A percentile compares a stretch with the other conserved stretches of the same genome.
Evolutionary conservation across 2,329 filamentous ascomycete genomes (phyloP).

Genomic region (Parafenestella ontariensis): DNA sequence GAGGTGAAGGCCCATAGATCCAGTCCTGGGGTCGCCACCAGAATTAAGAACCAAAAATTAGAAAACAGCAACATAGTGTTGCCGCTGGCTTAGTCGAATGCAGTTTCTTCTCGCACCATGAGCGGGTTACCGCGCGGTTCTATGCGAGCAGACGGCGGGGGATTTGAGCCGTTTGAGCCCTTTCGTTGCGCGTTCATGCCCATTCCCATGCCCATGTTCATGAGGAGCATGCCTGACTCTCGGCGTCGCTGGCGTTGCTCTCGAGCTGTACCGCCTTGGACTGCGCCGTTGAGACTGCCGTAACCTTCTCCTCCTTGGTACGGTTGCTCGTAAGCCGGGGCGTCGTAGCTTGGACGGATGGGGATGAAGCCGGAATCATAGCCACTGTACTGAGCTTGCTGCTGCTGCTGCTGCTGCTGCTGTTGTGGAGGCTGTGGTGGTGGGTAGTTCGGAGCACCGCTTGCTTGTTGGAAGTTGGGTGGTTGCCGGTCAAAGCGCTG

Average conservation of each 20-base stretch:
- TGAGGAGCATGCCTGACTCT: conserved; percentile 50
- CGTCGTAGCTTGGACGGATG: conserved; percentile 59
- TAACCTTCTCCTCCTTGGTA: conserved; percentile 40
- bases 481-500: conserved; percentile 35
- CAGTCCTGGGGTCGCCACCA: conserved; percentile 34
- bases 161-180: conserved; percentile 39
- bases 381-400: conserved; percentile 35
- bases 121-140: conserved; percentile 29
- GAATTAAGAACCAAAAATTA: conserved; percentile 44
- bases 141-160: conserved; percentile 34
- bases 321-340: conserved; percentile 37
- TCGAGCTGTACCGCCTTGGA: conserved; percentile 32
- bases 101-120: conserved; percentile 39
- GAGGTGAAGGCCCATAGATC: conserved; percentile 29
- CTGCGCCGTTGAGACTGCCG: conserved; percentile 44
- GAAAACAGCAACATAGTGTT: no score
- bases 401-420: conserved; percentile 28
- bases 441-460: conserved; percentile 29
- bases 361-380: conserved; percentile 61
- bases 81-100: conserved; percentile 34
- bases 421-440: conserved; percentile 36
- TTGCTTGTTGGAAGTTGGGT: conserved; percentile 30
- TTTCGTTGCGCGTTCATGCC: conserved; percentile 46
- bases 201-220: conserved; percentile 50
- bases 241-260: conserved; percentile 45